Base-by-base conservation (phyloP, 2,329 filamentous ascomycete species). In the Botrytis paeoniae region DNA sequence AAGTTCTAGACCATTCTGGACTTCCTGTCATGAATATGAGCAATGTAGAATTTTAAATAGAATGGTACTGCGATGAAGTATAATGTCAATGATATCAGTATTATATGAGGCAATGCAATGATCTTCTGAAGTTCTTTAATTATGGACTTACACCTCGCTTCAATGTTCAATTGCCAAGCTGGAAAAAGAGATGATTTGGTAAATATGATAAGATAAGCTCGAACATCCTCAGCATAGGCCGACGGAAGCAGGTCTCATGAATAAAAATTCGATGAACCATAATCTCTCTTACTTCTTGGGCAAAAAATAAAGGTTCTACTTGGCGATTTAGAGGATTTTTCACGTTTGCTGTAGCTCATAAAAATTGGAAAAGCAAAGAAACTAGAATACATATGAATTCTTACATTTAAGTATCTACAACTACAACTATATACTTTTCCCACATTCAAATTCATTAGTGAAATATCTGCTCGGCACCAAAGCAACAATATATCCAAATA, bases 31-130 rank as follows among this genome's bases (percentile, higher is more conserved):
- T 54, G 14, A 3, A 29, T 18, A 8, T 4, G 2, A 16, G 14
- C 18, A 54, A 18, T 54, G n/a, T 54, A 29, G 6, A n/a, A 54
- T 18, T 0, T 3, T 29, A 54, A 14, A 54, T 18, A 54, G 25
- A 3, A 54, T 54, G 3, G 4, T 3, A 29, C 9, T 54, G 0
- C 5, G 4, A 54, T 54, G 25, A 7, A 8, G 29, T 14, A 51
- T 25, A 0, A 51, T 25, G 22, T 51, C 4, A 1, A 25, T 14
- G 25, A 51, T 14, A 51, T n/a, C 48, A 14, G n/a, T 16, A 18
- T 29, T 0, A 1, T 1, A 18, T 29, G n/a, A 18, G 3, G n/a
- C n/a, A 29, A 54, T 16, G 12, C 25, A 14, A n/a, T 29, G n/a
- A 29, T 18, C n/a, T 54, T 54, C 12, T 29, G n/a, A 4, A 18